phyloP scores from a whole-genome alignment of 352 stramenopile genomes.

The Halophytophthora polymorphica region DNA sequence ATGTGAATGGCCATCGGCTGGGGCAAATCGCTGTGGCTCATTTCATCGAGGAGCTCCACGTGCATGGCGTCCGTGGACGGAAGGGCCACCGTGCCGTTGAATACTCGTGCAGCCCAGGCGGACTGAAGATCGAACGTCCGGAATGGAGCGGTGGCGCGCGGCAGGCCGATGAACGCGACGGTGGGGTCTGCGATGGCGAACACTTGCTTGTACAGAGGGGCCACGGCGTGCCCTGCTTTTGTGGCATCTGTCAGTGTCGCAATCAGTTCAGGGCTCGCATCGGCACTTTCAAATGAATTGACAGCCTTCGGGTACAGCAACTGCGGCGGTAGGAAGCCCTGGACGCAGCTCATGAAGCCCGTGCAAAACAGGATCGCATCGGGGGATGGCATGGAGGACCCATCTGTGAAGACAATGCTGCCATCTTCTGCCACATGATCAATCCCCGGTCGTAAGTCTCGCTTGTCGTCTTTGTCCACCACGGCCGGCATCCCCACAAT shows the following conservation, averaged over 20 bases:
- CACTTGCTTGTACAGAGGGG: conserved; percentile 57
- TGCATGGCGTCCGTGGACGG: conserved; percentile 45
- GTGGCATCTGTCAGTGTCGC: conserved; percentile 21
- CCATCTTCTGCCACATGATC: conserved; percentile 26
- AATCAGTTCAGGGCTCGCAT: conserved; percentile 1
- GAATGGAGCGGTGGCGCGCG: conserved; percentile 52
- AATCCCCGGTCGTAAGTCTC: conserved; percentile 38
- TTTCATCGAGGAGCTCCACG: conserved; percentile 26
- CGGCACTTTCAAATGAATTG: background rate
- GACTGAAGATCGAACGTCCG: conserved; percentile 54
- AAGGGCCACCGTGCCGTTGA: conserved; percentile 15
- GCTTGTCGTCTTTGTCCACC: conserved; percentile 12
- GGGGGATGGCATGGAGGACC: conserved; percentile 22
- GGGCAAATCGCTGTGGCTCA: conserved; percentile 17
- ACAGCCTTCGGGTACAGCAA: conserved; percentile 30
- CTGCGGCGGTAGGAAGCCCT: conserved; percentile 21
- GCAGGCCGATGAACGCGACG: conserved; percentile 47
- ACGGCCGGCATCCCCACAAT: conserved; percentile 31
- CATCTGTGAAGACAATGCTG: conserved; percentile 35
- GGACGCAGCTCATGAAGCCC: conserved; percentile 45
- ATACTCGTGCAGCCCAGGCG: conserved; percentile 42
- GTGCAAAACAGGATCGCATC: conserved; percentile 62
- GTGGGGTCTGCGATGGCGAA: conserved; percentile 53
- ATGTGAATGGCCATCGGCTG: conserved; percentile 37
- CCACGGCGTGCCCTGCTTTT: conserved; percentile 19